A percentile compares a stretch with the other conserved stretches of the same genome.
Conservation (phyloP, 768 basidiomycete species). For the Piloderma croceum region DNA sequence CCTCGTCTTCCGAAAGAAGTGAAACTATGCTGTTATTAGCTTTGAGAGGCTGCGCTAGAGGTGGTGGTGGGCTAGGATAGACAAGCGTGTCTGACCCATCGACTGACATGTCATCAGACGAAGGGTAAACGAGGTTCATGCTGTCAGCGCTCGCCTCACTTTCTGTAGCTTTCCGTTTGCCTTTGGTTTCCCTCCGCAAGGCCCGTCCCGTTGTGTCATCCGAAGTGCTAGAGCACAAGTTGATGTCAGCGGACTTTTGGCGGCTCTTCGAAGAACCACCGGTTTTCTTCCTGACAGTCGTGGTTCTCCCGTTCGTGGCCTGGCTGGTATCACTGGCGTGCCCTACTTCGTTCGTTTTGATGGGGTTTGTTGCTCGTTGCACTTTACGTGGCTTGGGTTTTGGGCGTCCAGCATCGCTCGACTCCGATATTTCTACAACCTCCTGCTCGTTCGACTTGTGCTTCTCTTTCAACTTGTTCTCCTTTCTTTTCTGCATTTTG, state of each 20-base stretch:
- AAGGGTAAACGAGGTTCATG: too few species aligned
- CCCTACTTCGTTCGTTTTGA: not conserved
- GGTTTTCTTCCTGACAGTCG: not conserved
- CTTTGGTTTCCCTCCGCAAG: not conserved
- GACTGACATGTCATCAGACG: constrained; percentile 12
- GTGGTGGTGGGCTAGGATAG: not conserved
- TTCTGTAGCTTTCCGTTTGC: constrained; percentile 12
- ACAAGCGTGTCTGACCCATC: constrained; percentile 1
- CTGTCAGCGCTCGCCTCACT: constrained; percentile 10
- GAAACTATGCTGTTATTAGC: not conserved
- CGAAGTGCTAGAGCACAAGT: not conserved
- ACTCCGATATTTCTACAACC: not conserved
- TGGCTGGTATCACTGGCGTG: not conserved
- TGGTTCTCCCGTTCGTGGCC: not conserved
- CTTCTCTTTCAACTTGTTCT: not conserved
- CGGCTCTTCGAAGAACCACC: not conserved
- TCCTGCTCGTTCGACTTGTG: not conserved
- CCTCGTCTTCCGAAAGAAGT: not conserved
- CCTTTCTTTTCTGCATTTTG: not conserved
- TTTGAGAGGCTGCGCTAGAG: not conserved
- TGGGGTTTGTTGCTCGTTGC: not conserved
- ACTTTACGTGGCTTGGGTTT: too few species aligned
- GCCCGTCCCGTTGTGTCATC: not conserved
- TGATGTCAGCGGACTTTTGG: not conserved
- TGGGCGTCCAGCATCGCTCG: not conserved